A percentile compares a stretch with the other conserved stretches of the same genome.
These are phyloP conservation scores for Alternaria arborescens DNA, from an alignment of 2,329 filamentous ascomycete genomes.

Conservation along the genomic window DNA sequence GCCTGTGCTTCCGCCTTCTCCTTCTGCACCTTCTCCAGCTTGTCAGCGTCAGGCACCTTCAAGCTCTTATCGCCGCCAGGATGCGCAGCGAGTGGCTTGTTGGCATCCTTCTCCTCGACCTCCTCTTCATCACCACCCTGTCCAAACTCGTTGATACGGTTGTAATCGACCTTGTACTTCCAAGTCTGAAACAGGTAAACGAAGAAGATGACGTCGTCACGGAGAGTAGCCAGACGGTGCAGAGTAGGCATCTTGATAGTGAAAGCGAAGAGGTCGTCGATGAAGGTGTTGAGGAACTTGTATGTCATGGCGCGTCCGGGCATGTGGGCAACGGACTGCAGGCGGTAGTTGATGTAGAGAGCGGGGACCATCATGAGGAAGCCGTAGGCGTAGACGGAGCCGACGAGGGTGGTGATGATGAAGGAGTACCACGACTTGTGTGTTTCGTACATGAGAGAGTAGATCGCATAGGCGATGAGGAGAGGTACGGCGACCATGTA, in stretches of 20 bases:
- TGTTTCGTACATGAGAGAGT: conserved; percentile 89
- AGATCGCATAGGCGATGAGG: conserved; percentile 85
- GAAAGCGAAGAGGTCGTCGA: conserved; percentile 97
- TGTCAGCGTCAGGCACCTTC: conserved; percentile 34
- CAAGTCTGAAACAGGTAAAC: conserved; percentile 95
- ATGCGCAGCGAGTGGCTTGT: conserved; percentile 50
- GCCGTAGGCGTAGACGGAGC: conserved; percentile 95
- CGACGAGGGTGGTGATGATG: conserved; percentile 92
- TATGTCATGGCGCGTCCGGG: conserved; percentile 95
- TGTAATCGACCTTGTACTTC: conserved; percentile 91
- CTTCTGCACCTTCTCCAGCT: conserved; percentile 27
- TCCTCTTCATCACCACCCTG: conserved; percentile 91
- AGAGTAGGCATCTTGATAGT: conserved; percentile 99
- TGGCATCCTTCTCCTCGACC: conserved; percentile 60
- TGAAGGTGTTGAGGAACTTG: conserved; percentile 98
- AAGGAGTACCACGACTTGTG: conserved; percentile 99
- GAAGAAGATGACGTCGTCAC: conserved; percentile 98
- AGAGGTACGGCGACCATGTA: conserved; percentile 92
- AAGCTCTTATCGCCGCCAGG: conserved; percentile 42
- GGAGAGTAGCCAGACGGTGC: conserved; percentile 88
- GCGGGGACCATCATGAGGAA: conserved; percentile 99
- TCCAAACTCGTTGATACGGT: conserved; percentile 94
- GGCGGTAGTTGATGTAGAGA: conserved; percentile 98
- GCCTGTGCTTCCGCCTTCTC: conserved; percentile 27
- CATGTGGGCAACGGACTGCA: conserved; percentile 94